Conservation (phyloP, 2,329 filamentous ascomycete species). For the Monilinia fructicola region DNA sequence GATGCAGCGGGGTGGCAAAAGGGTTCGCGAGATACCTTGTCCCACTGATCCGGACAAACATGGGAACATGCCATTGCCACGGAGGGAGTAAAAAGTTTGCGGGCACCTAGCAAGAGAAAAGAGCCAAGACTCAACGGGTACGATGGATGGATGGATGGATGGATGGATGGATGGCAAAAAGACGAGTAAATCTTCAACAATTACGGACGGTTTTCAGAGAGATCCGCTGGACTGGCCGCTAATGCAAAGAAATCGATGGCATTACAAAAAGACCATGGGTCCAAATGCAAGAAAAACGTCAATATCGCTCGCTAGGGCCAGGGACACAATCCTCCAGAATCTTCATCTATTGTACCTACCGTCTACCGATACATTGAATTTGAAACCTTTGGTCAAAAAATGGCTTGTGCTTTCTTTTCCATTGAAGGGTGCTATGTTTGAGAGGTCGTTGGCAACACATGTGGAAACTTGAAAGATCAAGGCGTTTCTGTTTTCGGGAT, state of each 20-base stretch:
- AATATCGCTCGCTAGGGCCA: conserved; percentile 33
- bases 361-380: conserved; percentile 29
- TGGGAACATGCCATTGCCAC: conserved; percentile 9
- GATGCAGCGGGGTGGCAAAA: conserved; percentile 42
- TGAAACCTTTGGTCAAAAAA: conserved; percentile 2
- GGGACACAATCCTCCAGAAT: conserved; percentile 33
- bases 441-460: conserved; percentile 31
- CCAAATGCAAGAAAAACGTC: conserved; percentile 36
- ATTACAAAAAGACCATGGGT: conserved; percentile 20
- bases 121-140: conserved; percentile 18
- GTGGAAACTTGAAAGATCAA: conserved; percentile 8
- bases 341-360: conserved; percentile 17
- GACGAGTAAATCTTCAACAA: conserved; percentile 21
- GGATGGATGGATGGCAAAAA: conserved; percentile 15
- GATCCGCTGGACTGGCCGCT: conserved; percentile 39
- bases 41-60: conserved; percentile 22
- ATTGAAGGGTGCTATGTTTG: conserved; percentile 26
- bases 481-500: conserved; percentile 22
- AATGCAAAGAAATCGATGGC: conserved; percentile 37
- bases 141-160: conserved; percentile 13
- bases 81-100: conserved; percentile 15
- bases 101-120: conserved; percentile 18
- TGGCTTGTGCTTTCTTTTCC: conserved; percentile 17
- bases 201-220: conserved; percentile 26
- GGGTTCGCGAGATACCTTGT: conserved; percentile 29